These are phyloP conservation scores for Diaporthe vexans DNA, from an alignment of 2,329 filamentous ascomycete genomes.

Conservation along the genomic window DNA sequence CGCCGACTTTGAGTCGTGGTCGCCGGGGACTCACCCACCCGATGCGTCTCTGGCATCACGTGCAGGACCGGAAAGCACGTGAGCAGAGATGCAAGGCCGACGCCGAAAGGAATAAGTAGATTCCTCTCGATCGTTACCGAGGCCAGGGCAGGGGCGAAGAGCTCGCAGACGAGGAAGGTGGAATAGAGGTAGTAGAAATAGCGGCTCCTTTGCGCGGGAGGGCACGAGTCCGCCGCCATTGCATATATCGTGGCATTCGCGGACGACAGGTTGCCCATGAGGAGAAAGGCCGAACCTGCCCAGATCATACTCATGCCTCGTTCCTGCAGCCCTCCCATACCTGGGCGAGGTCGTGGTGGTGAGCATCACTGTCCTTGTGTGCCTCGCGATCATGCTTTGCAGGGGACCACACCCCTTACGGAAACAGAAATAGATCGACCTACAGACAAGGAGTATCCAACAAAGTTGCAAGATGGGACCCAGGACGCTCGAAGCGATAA, in stretches of 20 bases:
- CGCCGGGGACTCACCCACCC: too few relatives aligned
- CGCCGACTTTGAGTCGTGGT: background rate
- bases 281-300: slow-evolving; percentile 39
- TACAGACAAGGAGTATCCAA: slow-evolving; percentile 37
- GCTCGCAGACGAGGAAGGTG: slow-evolving; percentile 41
- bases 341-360: slow-evolving; percentile 15
- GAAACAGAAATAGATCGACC: slow-evolving; percentile 5
- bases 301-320: slow-evolving; percentile 39
- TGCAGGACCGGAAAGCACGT: slow-evolving; percentile 37
- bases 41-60: slow-evolving; percentile 40
- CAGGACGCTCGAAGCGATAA: slow-evolving; percentile 38
- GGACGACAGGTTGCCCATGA: slow-evolving; percentile 42
- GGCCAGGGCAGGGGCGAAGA: slow-evolving; percentile 39
- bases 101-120: slow-evolving; percentile 37
- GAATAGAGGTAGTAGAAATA: slow-evolving; percentile 43
- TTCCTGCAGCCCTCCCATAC: slow-evolving; percentile 34
- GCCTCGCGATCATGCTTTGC: background rate
- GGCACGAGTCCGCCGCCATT: slow-evolving; percentile 41
- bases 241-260: slow-evolving; percentile 42
- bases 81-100: slow-evolving; percentile 32
- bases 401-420: background rate
- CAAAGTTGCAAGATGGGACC: slow-evolving; percentile 38
- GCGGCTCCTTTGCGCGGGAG: slow-evolving; percentile 38
- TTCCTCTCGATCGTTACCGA: slow-evolving; percentile 38
- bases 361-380: background rate